Base-by-base conservation (phyloP, 805 yeast genomes). In the Candida endomychidarum region DNA sequence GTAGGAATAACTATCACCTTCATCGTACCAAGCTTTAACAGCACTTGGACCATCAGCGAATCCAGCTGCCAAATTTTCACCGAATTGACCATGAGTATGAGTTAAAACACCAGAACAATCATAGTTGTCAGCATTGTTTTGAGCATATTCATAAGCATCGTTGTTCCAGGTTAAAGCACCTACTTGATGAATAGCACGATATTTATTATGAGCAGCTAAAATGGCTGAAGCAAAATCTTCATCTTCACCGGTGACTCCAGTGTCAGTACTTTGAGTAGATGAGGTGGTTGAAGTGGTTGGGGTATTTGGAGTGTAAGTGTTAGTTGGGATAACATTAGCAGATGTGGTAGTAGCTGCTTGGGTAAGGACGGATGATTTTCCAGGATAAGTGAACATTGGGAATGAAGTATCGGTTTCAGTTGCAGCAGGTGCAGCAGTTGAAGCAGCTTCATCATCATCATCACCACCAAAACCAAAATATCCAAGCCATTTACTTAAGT, bases 191-290 rank as follows among this genome's bases (percentile, higher is more conserved):
- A 55, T 48, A 2, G 73, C 65, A 57, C 90, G 70, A 50, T 73
- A 72, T 15, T 57, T 46, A 63, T 85, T 85, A 66, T 84, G 91
- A 46, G 72, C 77, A 38, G 62, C 67, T 45, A 86, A 67, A 45
- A 83, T 76, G 21, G 58, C 56, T 37, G 52, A 42, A 6, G 74
- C 74, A 49, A 76, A 75, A 26, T 44, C 32, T 35, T 52, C 24
- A 31, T 60, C 52, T 26, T 42, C 48, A 12, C 53, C 56, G 41
- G 51, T 47, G 26, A 56, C 50, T 2, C 55, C 56, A 10, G 32
- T 30, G 2, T 16, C 16, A 2, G 42, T 10, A 12, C 34, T n/a
- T 20, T 16, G 23, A 6, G 24, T 15, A 12, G 37, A n/a, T 8
- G 47, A 30, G 1, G 43, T 21, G 8, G 41, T 35, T 5, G 37